phyloP scores from a whole-genome alignment of 1,284 basidiomycete species.

The Gastroboletus turbinatus region DNA sequence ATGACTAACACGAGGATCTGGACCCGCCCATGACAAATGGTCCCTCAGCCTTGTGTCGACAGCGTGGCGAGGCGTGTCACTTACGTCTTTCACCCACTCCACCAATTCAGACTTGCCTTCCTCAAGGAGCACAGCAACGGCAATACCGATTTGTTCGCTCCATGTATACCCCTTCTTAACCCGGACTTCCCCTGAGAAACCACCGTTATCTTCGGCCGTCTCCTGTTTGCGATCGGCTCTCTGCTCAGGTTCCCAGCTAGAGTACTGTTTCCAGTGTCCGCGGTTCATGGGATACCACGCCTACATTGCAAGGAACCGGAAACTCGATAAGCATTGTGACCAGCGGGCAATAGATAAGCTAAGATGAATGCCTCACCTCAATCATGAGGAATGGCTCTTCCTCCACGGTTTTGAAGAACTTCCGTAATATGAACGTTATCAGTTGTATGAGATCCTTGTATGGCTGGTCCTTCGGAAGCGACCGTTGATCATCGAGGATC shows the following conservation, averaged over 20 bases:
- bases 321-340: conserved; percentile 18
- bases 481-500: conserved; percentile 75
- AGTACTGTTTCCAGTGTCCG: conserved; percentile 82
- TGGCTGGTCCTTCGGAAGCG: conserved; percentile 72
- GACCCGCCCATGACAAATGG: conserved; percentile 5
- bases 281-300: conserved; percentile 89
- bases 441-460: conserved; percentile 82
- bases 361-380: conserved; percentile 51
- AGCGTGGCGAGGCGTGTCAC: conserved; percentile 31
- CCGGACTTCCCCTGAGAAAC: conserved; percentile 65
- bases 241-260: conserved; percentile 74
- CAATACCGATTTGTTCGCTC: conserved; percentile 88
- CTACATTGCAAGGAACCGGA: conserved; percentile 38
- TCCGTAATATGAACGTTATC: conserved; percentile 82
- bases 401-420: conserved; percentile 87
- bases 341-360: conserved; percentile 24
- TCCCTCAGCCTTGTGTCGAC: conserved; percentile 23
- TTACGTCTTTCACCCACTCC: conserved; percentile 78
- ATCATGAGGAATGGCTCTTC: conserved; percentile 83
- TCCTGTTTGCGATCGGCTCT: conserved; percentile 46
- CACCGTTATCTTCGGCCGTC: conserved; percentile 43
- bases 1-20: conserved; percentile 73
- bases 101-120: conserved; percentile 63
- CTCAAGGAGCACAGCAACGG: conserved; percentile 73
- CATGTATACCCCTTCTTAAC: conserved; percentile 88